These are phyloP conservation scores for Emericellopsis terricola DNA, from an alignment of 495 filamentous ascomycete genomes.

Conservation along the genomic window DNA sequence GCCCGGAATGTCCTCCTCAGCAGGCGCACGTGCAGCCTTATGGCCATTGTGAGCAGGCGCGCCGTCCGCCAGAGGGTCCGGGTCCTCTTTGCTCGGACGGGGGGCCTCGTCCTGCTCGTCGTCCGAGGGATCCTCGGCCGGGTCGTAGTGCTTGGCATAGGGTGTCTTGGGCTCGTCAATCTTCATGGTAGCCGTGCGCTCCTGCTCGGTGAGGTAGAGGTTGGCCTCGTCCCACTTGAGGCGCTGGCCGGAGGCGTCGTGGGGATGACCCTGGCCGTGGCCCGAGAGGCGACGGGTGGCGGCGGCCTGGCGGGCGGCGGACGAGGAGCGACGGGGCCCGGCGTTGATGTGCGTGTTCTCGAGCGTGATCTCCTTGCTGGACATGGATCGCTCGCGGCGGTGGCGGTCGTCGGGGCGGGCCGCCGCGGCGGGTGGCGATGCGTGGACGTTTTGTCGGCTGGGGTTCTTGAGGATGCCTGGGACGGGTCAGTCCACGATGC, in stretches of 20 bases:
- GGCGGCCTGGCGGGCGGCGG: slow-evolving; percentile 35
- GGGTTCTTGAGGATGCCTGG: slow-evolving; percentile 93
- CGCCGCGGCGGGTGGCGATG: slow-evolving; percentile 25
- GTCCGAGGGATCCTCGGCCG: slow-evolving; percentile 62
- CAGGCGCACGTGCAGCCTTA: slow-evolving; percentile 5
- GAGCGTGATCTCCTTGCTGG: slow-evolving; percentile 74
- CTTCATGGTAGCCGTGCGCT: slow-evolving; percentile 92
- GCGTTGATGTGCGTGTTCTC: slow-evolving; percentile 91
- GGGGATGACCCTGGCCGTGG: slow-evolving; percentile 12
- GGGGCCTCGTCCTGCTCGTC: slow-evolving; percentile 32
- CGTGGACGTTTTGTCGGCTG: slow-evolving; percentile 26
- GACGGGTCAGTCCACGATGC: no score
- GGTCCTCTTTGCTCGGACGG: no score
- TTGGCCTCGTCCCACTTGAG: slow-evolving; percentile 98
- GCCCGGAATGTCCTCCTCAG: slow-evolving; percentile 65
- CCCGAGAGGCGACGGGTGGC: slow-evolving; percentile 55
- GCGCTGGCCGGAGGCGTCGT: slow-evolving; percentile 37
- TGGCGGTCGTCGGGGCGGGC: slow-evolving; percentile 15
- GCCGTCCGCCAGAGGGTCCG: slow-evolving; percentile 32
- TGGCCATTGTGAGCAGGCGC: slow-evolving; percentile 28
- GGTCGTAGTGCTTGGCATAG: slow-evolving; percentile 81
- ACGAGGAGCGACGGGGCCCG: slow-evolving; percentile 73
- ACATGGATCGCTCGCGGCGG: slow-evolving; percentile 22
- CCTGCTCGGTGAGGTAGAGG: slow-evolving; percentile 86
- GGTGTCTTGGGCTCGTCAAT: slow-evolving; percentile 97